A percentile compares a stretch with the other conserved stretches of the same genome.
Evolutionary conservation across 1,139 yeast species (phyloP).

Genomic region (Geotrichum phurueaensis): DNA sequence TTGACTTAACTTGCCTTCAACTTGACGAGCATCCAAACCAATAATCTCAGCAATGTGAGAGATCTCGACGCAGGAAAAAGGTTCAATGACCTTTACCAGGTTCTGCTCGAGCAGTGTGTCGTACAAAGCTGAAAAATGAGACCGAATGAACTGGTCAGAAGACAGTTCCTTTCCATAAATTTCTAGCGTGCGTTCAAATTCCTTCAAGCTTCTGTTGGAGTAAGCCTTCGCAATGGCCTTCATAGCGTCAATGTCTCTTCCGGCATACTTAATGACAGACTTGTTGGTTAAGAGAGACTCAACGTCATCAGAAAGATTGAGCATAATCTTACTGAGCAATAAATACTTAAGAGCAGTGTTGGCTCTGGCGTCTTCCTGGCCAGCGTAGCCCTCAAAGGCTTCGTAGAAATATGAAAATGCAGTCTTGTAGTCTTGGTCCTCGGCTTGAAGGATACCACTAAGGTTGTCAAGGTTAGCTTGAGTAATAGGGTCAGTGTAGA

Average conservation of each 20-base stretch:
- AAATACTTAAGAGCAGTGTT: constrained; percentile 82
- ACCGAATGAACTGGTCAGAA: constrained; percentile 80
- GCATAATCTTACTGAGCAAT: constrained; percentile 89
- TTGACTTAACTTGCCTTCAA: constrained; percentile 90
- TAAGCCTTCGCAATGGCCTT: constrained; percentile 87
- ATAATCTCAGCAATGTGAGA: constrained; percentile 81
- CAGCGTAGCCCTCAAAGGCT: constrained; percentile 80
- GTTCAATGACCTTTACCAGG: constrained; percentile 88
- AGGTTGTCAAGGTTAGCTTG: constrained; percentile 94
- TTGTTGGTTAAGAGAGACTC: constrained; percentile 71
- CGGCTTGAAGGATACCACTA: constrained; percentile 94
- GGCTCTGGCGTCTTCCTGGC: constrained; percentile 55
- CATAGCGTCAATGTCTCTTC: constrained; percentile 81
- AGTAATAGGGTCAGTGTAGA: constrained; percentile 88
- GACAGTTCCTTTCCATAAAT: constrained; percentile 71
- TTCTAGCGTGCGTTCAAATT: constrained; percentile 74
- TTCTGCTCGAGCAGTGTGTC: constrained; percentile 92
- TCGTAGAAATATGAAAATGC: constrained; percentile 94
- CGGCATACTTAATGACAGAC: constrained; percentile 73
- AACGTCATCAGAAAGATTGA: constrained; percentile 80
- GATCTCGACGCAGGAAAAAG: constrained; percentile 90
- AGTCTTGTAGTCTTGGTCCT: constrained; percentile 93
- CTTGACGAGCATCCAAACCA: constrained; percentile 81
- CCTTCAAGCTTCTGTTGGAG: constrained; percentile 81
- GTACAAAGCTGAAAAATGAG: constrained; percentile 87